Percentiles rank a stretch among this genome's conserved stretches.
These are phyloP conservation scores for Cladophialophora carrionii DNA, from an alignment of 2,329 filamentous ascomycete genomes.

Conservation along the genomic window DNA sequence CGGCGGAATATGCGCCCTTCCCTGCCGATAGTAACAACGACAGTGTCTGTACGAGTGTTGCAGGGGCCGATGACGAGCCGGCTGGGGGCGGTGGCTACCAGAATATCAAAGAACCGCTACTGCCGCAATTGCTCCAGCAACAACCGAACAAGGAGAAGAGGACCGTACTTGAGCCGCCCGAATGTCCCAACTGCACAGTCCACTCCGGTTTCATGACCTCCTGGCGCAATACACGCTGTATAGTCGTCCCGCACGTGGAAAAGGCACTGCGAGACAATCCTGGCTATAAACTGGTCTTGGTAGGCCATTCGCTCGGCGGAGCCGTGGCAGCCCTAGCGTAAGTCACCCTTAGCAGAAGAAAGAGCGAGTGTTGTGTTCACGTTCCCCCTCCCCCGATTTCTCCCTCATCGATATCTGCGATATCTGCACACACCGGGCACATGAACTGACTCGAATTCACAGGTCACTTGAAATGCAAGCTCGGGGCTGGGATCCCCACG, in stretches of 20 bases:
- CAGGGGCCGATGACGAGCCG: not conserved
- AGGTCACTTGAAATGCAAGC: conserved; percentile 73
- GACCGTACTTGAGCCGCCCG: conserved; percentile 41
- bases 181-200: conserved; percentile 85
- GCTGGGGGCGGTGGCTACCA: not conserved
- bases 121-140: conserved; percentile 31
- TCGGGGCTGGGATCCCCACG: conserved; percentile 72
- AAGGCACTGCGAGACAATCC: conserved; percentile 65
- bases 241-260: conserved; percentile 70
- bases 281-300: conserved; percentile 72
- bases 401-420: not conserved
- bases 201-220: conserved; percentile 87
- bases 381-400: not conserved
- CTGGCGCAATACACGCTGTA: conserved; percentile 73
- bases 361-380: not conserved
- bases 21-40: conserved; percentile 54
- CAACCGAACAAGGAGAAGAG: conserved; percentile 37
- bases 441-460: not conserved
- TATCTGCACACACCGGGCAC: not conserved
- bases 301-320: conserved; percentile 90
- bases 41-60: conserved; percentile 32
- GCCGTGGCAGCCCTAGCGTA: conserved; percentile 82
- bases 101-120: conserved; percentile 24
- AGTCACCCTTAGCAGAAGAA: not conserved
- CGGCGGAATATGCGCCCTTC: conserved; percentile 90